A percentile compares a stretch with the other conserved stretches of the same genome.
These are phyloP conservation scores for Dendrobium officinale DNA, from an alignment of 106 monocot species.

Conservation along the genomic window DNA sequence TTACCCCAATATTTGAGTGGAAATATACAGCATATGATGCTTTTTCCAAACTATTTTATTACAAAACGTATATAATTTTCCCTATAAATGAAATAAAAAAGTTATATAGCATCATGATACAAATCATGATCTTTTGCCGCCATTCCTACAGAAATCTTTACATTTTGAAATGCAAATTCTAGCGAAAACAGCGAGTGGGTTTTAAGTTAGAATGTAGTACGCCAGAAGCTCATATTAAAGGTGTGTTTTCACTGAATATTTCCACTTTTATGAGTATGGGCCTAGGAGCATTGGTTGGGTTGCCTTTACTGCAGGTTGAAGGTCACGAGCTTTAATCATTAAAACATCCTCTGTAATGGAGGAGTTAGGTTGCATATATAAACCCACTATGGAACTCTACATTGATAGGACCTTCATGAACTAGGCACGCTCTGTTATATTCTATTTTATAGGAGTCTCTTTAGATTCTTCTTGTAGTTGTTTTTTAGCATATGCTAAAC, in stretches of 20 bases:
- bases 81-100: background rate
- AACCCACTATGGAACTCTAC: background rate
- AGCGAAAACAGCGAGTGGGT: too few species aligned
- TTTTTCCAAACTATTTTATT: background rate
- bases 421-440: background rate
- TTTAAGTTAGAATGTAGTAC: too few species aligned
- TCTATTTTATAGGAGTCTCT: background rate
- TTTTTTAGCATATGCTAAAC: background rate
- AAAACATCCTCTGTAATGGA: background rate
- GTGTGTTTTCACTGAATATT: background rate
- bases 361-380: background rate
- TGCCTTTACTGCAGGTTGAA: background rate
- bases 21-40: background rate
- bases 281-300: background rate
- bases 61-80: background rate
- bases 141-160: too few species aligned
- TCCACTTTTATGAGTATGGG: background rate
- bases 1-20: background rate
- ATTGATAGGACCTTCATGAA: background rate
- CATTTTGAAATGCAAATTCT: background rate
- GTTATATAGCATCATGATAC: background rate
- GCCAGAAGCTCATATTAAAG: background rate
- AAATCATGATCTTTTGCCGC: background rate
- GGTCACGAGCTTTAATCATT: background rate
- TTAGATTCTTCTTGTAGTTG: background rate